Percentiles rank a stretch among this genome's conserved stretches.
Conservation (phyloP, 148 eudicot genomes). For the Euryodendron excelsum region DNA sequence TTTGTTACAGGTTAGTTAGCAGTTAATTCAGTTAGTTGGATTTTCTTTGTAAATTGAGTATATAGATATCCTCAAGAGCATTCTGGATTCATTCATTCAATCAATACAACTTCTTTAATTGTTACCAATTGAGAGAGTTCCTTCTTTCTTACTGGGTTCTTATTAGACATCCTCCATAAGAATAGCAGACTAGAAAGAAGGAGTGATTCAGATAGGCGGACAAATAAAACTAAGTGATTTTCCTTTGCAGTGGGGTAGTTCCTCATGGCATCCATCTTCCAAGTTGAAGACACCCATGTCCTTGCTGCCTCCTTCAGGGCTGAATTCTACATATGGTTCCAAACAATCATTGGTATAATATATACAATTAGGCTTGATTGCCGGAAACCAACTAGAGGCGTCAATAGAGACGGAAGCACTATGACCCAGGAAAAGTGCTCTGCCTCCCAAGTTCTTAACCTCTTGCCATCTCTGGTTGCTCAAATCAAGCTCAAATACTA, state of each 20-base stretch:
- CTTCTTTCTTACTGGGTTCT: too few species aligned
- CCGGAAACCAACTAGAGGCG: neutral
- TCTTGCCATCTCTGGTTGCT: neutral
- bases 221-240: neutral
- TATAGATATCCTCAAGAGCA: too few species aligned
- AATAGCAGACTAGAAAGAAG: neutral
- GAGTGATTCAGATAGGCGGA: neutral
- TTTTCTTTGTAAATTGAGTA: too few species aligned
- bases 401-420: neutral
- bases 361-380: constrained; percentile 15
- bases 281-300: neutral
- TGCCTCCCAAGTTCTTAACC: neutral
- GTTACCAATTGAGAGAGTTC: too few species aligned
- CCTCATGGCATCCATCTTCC: neutral
- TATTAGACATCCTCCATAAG: too few species aligned
- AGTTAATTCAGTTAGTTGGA: too few species aligned
- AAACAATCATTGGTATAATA: neutral
- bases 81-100: too few species aligned
- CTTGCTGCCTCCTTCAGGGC: too few species aligned
- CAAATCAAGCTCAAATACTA: neutral
- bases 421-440: constrained; percentile 8
- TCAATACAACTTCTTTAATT: too few species aligned
- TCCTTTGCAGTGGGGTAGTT: neutral
- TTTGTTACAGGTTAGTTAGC: too few species aligned
- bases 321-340: neutral